These are phyloP conservation scores for Tricholoma sp. DNA, from an alignment of 768 basidiomycete species.

Conservation along the genomic window DNA sequence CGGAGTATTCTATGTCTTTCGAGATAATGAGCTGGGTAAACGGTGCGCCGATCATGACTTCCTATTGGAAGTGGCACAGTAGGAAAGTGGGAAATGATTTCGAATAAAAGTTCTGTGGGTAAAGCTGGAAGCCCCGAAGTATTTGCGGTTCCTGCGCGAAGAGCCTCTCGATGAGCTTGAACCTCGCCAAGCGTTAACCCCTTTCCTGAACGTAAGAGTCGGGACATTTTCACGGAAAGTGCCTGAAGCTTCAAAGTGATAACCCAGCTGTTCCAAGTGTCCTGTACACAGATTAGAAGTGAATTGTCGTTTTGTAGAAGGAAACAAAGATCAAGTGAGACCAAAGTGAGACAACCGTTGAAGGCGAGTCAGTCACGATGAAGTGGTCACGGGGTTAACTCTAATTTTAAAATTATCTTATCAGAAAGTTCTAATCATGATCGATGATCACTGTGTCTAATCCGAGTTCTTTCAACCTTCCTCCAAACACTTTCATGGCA, in stretches of 20 bases:
- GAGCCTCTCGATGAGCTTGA: neutral
- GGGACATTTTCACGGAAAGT: neutral
- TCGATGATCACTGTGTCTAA: no score
- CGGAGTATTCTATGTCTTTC: constrained; percentile 8
- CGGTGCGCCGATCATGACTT: neutral
- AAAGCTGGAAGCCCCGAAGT: constrained; percentile 14
- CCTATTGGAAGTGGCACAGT: constrained; percentile 11
- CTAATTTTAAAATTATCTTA: neutral
- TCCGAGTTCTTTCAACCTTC: neutral
- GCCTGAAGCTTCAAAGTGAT: neutral
- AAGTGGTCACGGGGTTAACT: neutral
- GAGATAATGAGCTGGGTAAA: constrained; percentile 3
- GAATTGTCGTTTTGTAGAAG: no score
- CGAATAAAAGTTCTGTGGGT: constrained; percentile 20
- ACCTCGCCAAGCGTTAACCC: neutral
- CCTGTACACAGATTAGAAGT: no score
- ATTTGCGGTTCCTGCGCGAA: constrained; percentile 13
- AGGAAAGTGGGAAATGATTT: constrained; percentile 18
- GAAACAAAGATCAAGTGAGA: no score
- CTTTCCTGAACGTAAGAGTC: neutral
- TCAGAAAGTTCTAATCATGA: no score
- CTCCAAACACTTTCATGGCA: neutral
- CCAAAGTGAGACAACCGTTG: no score
- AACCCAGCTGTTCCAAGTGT: no score
- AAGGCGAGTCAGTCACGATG: no score